Base-by-base conservation (phyloP, 108 stramenopile genomes). In the Parmales sp. region DNA sequence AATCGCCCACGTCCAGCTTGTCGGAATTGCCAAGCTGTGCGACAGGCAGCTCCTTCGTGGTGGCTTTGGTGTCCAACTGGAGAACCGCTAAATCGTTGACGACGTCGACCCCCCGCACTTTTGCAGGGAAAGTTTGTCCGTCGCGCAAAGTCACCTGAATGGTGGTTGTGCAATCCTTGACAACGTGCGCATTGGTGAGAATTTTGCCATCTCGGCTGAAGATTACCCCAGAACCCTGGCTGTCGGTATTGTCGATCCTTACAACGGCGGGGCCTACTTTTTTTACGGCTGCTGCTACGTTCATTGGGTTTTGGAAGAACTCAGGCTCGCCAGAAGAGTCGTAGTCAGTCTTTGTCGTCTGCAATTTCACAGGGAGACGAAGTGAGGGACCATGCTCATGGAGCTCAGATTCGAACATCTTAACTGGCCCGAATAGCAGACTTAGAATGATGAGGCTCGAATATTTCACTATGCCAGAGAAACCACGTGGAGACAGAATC, bases 81-180 rank as follows among this genome's bases (percentile, higher is more conserved):
- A 94, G 66, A 0, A 94, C 89, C n/a, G 93, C 93, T 68, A 94
- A 82, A 67, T 94, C 93, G 20, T 86, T 82, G 45, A 94, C 86
- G 39, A 90, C 90, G 76, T 94, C 93, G 18, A 69, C 43, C 19
- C 89, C 90, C 60, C 72, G 72, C 28, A 91, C 79, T 51, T 82
- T 69, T n/a, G 89, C 90, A 38, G 60, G 43, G 49, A 78, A 94
- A 20, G 86, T 75, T 39, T 90, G 76, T 0, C 93, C 93, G 78
- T 89, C 88, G 8, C 90, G 88, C 45, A 94, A 66, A 19, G 86
- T 86, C 5, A 91, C 84, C 39, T 77, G 83, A 2, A 94, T 82
- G 43, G 81, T 84, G 23, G 71, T 82, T 13, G 26, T 19, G 16
- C 31, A 18, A 45, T 81, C 84, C 71, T 91, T 87, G 19, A 94